phyloP scores from a whole-genome alignment of 441 rosid genomes.

The Isatis lusitanica region DNA sequence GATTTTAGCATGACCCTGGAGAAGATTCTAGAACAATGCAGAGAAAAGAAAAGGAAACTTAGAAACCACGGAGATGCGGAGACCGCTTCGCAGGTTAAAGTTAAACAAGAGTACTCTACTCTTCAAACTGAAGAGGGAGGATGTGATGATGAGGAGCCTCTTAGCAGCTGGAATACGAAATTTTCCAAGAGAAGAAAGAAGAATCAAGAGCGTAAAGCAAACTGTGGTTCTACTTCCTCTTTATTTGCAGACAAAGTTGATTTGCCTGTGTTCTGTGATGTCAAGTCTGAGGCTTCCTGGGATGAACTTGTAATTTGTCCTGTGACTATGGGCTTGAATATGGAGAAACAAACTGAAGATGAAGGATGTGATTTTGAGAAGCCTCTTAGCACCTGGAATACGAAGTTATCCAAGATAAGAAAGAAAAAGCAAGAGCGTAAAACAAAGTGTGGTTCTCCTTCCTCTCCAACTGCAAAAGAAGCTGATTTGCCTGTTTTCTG shows the following conservation, averaged over 20 bases:
- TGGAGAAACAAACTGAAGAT: conserved; percentile 13
- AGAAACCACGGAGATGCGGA: conserved; percentile 24
- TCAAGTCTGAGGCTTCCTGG: conserved; percentile 43
- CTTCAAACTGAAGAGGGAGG: conserved; percentile 39
- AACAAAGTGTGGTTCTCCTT: conserved; percentile 26
- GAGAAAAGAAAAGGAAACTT: conserved; percentile 56
- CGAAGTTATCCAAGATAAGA: conserved; percentile 45
- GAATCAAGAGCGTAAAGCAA: conserved; percentile 40
- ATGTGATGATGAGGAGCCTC: conserved; percentile 55
- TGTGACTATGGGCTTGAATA: not conserved
- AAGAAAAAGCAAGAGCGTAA: conserved; percentile 42
- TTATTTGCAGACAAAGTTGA: conserved; percentile 26
- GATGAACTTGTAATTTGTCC: conserved; percentile 24
- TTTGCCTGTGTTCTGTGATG: conserved; percentile 29
- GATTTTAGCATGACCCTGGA: conserved; percentile 50
- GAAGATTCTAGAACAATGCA: conserved; percentile 53
- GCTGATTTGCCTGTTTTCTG: conserved; percentile 27
- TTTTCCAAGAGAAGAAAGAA: conserved; percentile 43
- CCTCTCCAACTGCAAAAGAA: conserved; percentile 30
- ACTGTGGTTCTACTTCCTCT: conserved; percentile 25
- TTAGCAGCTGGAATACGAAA: conserved; percentile 50
- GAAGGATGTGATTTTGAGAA: conserved; percentile 51
- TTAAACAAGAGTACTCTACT: conserved; percentile 28
- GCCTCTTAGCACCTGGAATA: conserved; percentile 56
- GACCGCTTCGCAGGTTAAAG: conserved; percentile 18